A percentile compares a stretch with the other conserved stretches of the same genome.
Conservation (phyloP, 2,329 filamentous ascomycete genomes). For the Leptodontidium sp. region DNA sequence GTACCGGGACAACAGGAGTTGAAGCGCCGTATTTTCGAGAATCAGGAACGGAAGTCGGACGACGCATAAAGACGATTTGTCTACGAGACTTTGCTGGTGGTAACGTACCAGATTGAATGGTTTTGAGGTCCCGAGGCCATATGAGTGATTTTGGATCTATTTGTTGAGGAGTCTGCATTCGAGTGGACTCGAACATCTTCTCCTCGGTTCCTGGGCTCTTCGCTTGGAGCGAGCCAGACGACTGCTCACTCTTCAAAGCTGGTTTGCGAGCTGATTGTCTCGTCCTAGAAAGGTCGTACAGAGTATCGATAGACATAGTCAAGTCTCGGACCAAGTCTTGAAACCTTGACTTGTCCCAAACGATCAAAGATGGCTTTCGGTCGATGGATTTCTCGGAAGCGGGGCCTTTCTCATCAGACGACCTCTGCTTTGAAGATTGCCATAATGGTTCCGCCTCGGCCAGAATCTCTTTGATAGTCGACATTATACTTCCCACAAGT, state of each 20-base stretch:
- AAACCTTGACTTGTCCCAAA: slow-evolving; percentile 77
- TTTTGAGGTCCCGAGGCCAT: slow-evolving; percentile 48
- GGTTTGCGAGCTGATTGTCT: slow-evolving; percentile 53
- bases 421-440: slow-evolving; percentile 62
- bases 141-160: slow-evolving; percentile 64
- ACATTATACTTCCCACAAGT: slow-evolving; percentile 80
- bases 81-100: slow-evolving; percentile 47
- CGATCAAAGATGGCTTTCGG: slow-evolving; percentile 63
- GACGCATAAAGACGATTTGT: slow-evolving; percentile 47
- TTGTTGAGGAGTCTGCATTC: slow-evolving; percentile 68
- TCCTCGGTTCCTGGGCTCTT: slow-evolving; percentile 47
- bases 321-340: slow-evolving; percentile 78
- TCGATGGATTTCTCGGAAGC: slow-evolving; percentile 51
- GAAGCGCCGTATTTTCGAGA: slow-evolving; percentile 36
- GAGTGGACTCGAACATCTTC: slow-evolving; percentile 61
- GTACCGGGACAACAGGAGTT: slow-evolving; percentile 54
- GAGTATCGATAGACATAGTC: slow-evolving; percentile 79
- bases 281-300: slow-evolving; percentile 78
- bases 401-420: slow-evolving; percentile 36
- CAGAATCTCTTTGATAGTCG: slow-evolving; percentile 81
- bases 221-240: slow-evolving; percentile 28
- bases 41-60: slow-evolving; percentile 37
- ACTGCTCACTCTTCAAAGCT: slow-evolving; percentile 35
- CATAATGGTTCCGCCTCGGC: slow-evolving; percentile 79
- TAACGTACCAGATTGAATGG: slow-evolving; percentile 37